These are phyloP conservation scores for Colletotrichum falcatum DNA, from an alignment of 2,329 filamentous ascomycete genomes.

Conservation along the genomic window DNA sequence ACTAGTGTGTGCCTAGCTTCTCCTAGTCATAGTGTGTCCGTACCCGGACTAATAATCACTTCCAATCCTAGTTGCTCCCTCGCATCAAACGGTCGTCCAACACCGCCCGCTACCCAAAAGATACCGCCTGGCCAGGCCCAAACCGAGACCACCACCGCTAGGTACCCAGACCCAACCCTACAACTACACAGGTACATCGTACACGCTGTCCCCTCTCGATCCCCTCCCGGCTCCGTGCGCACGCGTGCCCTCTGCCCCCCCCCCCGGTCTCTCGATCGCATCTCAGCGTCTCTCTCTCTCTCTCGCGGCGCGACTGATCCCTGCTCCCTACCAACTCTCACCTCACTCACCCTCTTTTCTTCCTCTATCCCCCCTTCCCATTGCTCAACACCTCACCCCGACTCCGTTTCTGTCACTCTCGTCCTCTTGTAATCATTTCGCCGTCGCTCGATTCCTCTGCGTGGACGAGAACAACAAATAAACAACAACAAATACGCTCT, in stretches of 20 bases:
- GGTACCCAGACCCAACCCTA: constrained; percentile 8
- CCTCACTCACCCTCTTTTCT: constrained; percentile 38
- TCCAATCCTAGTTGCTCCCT: background rate
- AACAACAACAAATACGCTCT: constrained; percentile 28
- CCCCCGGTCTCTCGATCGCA: constrained; percentile 12
- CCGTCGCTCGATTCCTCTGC: constrained; percentile 29
- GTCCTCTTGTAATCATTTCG: constrained; percentile 22
- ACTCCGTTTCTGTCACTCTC: constrained; percentile 20
- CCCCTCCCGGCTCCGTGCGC: constrained; percentile 23
- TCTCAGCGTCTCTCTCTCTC: constrained; percentile 12
- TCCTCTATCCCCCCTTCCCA: constrained; percentile 32
- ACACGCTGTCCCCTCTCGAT: constrained; percentile 1
- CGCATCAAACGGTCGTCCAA: constrained; percentile 16
- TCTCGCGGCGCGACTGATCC: background rate
- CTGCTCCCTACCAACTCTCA: constrained; percentile 35
- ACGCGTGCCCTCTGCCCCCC: constrained; percentile 11
- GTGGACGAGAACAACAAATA: constrained; percentile 38
- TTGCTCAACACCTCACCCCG: constrained; percentile 14
- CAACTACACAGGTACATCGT: background rate
- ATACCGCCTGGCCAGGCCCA: constrained; percentile 10
- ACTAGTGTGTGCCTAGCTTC: background rate
- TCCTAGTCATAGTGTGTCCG: background rate
- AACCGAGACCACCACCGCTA: background rate
- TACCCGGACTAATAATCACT: too few species aligned
- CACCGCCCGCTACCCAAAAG: background rate